These are phyloP conservation scores for Auricularia sp. DNA, from an alignment of 768 basidiomycete species.

Conservation along the genomic window DNA sequence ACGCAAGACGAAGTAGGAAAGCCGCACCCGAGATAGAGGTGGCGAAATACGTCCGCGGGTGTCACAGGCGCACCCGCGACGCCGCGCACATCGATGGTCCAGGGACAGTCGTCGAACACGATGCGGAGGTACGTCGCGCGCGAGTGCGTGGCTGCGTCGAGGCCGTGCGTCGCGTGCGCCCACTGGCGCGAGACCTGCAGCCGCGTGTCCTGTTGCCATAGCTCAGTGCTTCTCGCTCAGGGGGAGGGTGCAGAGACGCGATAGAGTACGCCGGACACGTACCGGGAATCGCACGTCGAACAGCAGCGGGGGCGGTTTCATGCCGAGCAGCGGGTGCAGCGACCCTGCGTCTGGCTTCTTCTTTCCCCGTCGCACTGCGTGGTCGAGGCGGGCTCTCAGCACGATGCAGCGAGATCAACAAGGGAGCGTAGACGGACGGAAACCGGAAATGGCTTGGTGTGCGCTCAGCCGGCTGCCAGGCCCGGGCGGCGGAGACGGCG, in stretches of 20 bases:
- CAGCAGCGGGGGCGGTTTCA: slow-evolving; percentile 1
- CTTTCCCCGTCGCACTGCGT: neutral
- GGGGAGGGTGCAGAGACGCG: neutral
- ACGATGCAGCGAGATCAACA: neutral
- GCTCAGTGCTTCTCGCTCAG: neutral
- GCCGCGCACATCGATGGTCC: slow-evolving; percentile 1
- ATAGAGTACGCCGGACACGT: neutral
- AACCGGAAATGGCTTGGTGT: neutral
- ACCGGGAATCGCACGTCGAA: slow-evolving; percentile 2
- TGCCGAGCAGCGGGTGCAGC: slow-evolving; percentile 1
- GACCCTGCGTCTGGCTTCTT: neutral
- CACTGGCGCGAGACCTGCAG: neutral
- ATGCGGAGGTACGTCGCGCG: neutral
- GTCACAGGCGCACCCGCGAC: neutral
- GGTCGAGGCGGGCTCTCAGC: neutral
- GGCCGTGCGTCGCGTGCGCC: neutral
- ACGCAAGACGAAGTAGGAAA: neutral
- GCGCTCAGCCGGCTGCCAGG: neutral
- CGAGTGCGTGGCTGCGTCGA: neutral
- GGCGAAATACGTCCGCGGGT: neutral
- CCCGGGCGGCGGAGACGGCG: neutral
- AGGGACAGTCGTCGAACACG: slow-evolving; percentile 2
- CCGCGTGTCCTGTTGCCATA: slow-evolving; percentile 1
- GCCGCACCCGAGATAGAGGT: neutral
- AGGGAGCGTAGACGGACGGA: neutral